These are phyloP conservation scores for Penicillium polonicum DNA, from an alignment of 2,329 filamentous ascomycete species.

Conservation along the genomic window DNA sequence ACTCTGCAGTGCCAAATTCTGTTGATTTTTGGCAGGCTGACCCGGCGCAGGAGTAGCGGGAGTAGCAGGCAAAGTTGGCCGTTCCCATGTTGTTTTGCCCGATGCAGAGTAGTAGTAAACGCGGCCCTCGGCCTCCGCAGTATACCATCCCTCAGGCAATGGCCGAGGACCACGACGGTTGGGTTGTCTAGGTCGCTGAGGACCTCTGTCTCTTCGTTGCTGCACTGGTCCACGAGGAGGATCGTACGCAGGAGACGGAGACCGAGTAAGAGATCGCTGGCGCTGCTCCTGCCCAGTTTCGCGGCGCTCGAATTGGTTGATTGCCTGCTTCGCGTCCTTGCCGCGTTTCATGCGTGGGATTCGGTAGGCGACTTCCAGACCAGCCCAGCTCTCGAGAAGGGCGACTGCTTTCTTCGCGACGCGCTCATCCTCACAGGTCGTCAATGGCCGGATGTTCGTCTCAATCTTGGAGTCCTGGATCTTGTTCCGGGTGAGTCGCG, in stretches of 20 bases:
- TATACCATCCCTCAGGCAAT: conserved; percentile 83
- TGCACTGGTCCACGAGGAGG: conserved; percentile 45
- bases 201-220: conserved; percentile 58
- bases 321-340: conserved; percentile 50
- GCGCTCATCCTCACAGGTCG: conserved; percentile 67
- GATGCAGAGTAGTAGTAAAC: conserved; percentile 82
- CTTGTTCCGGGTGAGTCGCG: conserved; percentile 91
- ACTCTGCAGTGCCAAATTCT: conserved; percentile 75
- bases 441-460: conserved; percentile 69
- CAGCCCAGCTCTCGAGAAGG: conserved; percentile 81
- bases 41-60: conserved; percentile 51
- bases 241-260: conserved; percentile 49
- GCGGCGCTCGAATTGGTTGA: conserved; percentile 63
- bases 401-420: conserved; percentile 69
- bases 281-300: conserved; percentile 51
- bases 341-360: conserved; percentile 86
- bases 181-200: conserved; percentile 54
- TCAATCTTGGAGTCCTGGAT: conserved; percentile 97
- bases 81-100: conserved; percentile 77
- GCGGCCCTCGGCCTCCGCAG: conserved; percentile 66
- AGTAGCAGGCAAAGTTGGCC: conserved; percentile 68
- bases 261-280: conserved; percentile 53
- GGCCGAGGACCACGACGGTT: conserved; percentile 57
- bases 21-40: conserved; percentile 62
- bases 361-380: conserved; percentile 84